Conservation (phyloP, 2,329 filamentous ascomycete genomes). For the Fusarium mundagurra region DNA sequence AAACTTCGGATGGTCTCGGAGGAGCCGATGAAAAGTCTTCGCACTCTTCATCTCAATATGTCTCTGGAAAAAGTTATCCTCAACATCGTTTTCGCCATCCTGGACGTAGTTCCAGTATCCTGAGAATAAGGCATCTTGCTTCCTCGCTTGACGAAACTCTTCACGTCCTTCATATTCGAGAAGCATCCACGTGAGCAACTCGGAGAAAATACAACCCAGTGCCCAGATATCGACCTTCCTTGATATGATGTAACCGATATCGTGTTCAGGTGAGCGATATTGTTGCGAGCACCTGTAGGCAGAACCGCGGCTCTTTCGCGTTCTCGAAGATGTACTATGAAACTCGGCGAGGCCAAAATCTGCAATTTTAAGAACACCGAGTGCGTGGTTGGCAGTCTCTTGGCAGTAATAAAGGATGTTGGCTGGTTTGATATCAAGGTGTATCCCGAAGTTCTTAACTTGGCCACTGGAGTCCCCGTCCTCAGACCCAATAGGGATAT, state of each 20-base stretch:
- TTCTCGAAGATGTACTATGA: not conserved
- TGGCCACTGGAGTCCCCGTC: not conserved
- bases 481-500: no score
- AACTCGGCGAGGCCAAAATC: slow-evolving; percentile 1
- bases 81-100: not conserved
- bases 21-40: no score
- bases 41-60: not conserved
- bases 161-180: rapidly evolving
- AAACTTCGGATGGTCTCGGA: no score
- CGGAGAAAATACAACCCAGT: not conserved
- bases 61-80: not conserved
- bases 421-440: not conserved
- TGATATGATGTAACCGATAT: rapidly evolving
- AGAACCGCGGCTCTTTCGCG: not conserved
- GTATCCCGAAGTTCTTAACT: not conserved
- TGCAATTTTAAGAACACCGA: not conserved
- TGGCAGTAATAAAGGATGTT: not conserved
- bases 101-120: not conserved
- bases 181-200: not conserved
- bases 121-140: rapidly evolving
- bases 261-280: not conserved
- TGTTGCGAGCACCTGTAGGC: not conserved
- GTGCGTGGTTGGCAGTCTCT: rapidly evolving
- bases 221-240: slow-evolving; percentile 1
- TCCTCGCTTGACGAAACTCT: rapidly evolving